Base-by-base conservation (phyloP, 2,329 filamentous ascomycete species). In the Byssochlamys sp. region DNA sequence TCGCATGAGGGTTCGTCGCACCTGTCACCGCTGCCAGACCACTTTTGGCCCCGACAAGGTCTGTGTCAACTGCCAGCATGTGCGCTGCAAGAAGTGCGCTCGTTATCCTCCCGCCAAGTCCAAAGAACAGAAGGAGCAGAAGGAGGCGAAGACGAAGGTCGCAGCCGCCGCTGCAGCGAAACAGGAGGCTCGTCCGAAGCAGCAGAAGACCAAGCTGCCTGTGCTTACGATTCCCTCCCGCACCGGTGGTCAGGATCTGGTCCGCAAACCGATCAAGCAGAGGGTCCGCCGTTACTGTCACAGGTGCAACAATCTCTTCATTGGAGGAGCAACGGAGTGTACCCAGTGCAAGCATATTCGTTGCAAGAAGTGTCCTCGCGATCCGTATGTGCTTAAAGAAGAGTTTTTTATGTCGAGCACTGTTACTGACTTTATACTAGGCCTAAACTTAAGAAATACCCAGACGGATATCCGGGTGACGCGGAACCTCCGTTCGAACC, bases 21-120 rank as follows among this genome's bases (percentile, higher is more conserved):
- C 82, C 61, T 96, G 91, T 73, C 91, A 96, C 74, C 81, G 83
- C 63, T 96, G 91, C 77, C 82, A 85, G 58, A 83, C 86, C 12
- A 82, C 82, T 26, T 95, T 92, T 70, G 86, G 87, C 57, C 73
- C 81, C 24, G 83, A 86, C 66, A 90, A 87, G 74, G 79, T 87
- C 59, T 96, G 91, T 73, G 73, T 80, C 62, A 83, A 83, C 63
- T 96, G 91, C 76, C 81, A 88, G 64, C 91, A 96, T 74, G 78
- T 79, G 52, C 84, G 89, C 63, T 96, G 91, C 81, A 87, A 84
- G 68, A 85, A 88, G 67, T 96, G 91, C 71, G 83, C 84, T 28
- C 84, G 89, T 57, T 84, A 87, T 66, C 91, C 91, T 33, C 78
- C 82, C 55, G 85, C 85, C 75, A 84, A 82, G 63, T 80, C 84